phyloP scores from a whole-genome alignment of 2,329 filamentous ascomycete species.

The Calonectria hongkongensis region DNA sequence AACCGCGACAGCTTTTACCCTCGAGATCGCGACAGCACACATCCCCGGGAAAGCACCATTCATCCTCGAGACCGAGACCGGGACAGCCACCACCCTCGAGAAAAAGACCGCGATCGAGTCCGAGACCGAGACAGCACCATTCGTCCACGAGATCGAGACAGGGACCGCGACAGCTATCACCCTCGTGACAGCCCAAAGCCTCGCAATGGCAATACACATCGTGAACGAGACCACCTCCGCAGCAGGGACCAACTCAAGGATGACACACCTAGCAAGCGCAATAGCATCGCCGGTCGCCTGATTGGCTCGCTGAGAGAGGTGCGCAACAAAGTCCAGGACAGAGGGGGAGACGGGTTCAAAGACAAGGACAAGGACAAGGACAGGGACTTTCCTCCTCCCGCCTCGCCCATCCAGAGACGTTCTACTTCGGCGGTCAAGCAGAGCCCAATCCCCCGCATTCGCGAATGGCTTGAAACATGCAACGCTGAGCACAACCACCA shows the following conservation, averaged over 20 bases:
- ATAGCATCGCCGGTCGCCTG: slow-evolving; percentile 64
- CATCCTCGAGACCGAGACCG: slow-evolving; percentile 21
- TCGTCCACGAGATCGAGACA: slow-evolving; percentile 47
- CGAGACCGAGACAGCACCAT: slow-evolving; percentile 47
- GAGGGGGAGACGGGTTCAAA: neutral
- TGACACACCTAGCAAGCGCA: slow-evolving; percentile 59
- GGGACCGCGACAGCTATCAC: slow-evolving; percentile 51
- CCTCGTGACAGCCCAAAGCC: slow-evolving; percentile 49
- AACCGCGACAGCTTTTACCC: slow-evolving; percentile 25
- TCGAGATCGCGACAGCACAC: neutral
- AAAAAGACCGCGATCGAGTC: slow-evolving; percentile 33
- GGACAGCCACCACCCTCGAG: slow-evolving; percentile 40
- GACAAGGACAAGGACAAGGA: slow-evolving; percentile 39
- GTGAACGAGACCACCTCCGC: slow-evolving; percentile 36
- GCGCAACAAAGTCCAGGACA: slow-evolving; percentile 52
- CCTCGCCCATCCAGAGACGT: slow-evolving; percentile 54
- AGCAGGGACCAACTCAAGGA: slow-evolving; percentile 42
- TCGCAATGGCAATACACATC: slow-evolving; percentile 1
- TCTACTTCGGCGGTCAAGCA: slow-evolving; percentile 57
- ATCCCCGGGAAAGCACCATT: slow-evolving; percentile 1
- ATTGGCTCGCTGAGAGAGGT: slow-evolving; percentile 59
- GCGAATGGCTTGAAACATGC: slow-evolving; percentile 66
- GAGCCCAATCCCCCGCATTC: slow-evolving; percentile 62
- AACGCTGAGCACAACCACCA: slow-evolving; percentile 64
- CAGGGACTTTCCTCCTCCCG: slow-evolving; percentile 42